Evolutionary conservation across 2,329 filamentous ascomycete species (phyloP).

Genomic region (Sarocladiaceae sp.): DNA sequence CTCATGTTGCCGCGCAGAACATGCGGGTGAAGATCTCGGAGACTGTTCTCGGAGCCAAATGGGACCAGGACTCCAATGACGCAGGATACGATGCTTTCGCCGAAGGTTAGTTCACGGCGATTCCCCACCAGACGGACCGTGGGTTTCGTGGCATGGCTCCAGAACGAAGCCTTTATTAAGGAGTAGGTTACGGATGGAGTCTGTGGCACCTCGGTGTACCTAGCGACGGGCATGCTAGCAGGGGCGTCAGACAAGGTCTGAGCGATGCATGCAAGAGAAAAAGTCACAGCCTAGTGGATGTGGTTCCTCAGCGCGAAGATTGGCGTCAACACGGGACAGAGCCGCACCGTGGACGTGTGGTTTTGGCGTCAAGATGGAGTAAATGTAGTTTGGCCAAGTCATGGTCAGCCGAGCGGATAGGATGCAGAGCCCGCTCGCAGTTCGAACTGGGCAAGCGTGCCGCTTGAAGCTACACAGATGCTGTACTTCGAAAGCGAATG

Average conservation of each 20-base stretch:
- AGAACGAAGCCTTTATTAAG: neutral
- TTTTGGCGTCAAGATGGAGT: neutral
- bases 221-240: conserved; percentile 3
- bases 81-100: neutral
- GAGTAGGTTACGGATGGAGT: conserved; percentile 2
- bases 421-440: no score
- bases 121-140: conserved; percentile 3
- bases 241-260: conserved; percentile 8
- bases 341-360: conserved; percentile 5
- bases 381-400: no score
- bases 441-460: no score
- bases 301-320: no score
- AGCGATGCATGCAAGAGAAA: no score
- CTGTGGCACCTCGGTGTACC: neutral
- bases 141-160: conserved; percentile 3
- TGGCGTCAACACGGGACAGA: conserved; percentile 4
- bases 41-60: neutral
- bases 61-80: neutral
- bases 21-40: neutral
- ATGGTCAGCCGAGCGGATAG: no score
- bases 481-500: no score
- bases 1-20: no score
- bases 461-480: no score
- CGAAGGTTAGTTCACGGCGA: no score
- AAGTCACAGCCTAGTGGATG: no score